Conservation (phyloP, 2,329 filamentous ascomycete genomes). For the Pleoardoris graminearum region DNA sequence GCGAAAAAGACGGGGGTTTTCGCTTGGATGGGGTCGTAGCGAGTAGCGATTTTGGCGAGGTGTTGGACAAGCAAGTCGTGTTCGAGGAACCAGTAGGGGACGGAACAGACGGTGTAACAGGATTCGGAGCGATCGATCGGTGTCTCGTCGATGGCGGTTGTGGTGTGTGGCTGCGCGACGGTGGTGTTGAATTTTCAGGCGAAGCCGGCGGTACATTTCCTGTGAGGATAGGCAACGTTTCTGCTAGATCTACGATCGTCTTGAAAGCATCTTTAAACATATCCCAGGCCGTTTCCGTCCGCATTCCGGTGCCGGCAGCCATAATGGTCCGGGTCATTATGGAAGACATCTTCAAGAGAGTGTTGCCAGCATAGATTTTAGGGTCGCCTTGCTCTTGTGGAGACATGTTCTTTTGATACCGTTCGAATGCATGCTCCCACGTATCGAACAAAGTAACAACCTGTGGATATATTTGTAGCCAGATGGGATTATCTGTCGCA, state of each 20-base stretch:
- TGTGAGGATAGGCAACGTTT: conserved; percentile 26
- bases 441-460: conserved; percentile 21
- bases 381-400: conserved; percentile 22
- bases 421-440: conserved; percentile 27
- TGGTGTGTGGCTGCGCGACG: conserved; percentile 14
- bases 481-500: conserved; percentile 24
- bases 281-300: conserved; percentile 31
- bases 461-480: conserved; percentile 22
- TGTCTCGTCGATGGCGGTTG: conserved; percentile 12
- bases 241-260: conserved; percentile 31
- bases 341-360: conserved; percentile 28
- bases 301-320: conserved; percentile 17
- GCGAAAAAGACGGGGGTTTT: conserved; percentile 25
- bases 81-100: conserved; percentile 16
- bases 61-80: conserved; percentile 16
- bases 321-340: conserved; percentile 27
- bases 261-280: conserved; percentile 26
- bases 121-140: conserved; percentile 24
- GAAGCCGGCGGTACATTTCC: conserved; percentile 13
- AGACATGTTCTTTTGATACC: conserved; percentile 22
- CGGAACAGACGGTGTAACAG: conserved; percentile 12
- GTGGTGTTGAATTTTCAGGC: conserved; percentile 12
- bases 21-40: conserved; percentile 10
- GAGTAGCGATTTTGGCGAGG: not conserved
- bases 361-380: conserved; percentile 31